These are phyloP conservation scores for Fusarium albidum DNA, from an alignment of 2,329 filamentous ascomycete species.

Conservation along the genomic window DNA sequence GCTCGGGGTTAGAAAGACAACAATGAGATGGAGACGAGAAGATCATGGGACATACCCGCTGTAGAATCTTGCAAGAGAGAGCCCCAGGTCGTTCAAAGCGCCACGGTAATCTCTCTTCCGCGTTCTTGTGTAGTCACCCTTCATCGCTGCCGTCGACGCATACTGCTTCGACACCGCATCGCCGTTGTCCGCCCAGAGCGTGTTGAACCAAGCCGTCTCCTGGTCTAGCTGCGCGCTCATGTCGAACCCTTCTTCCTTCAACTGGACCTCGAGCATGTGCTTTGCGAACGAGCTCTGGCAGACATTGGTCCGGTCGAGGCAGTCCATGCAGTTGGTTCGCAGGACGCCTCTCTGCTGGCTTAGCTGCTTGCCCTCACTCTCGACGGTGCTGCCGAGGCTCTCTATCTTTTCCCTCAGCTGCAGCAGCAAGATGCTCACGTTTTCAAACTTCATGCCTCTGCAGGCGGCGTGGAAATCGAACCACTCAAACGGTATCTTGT, in stretches of 20 bases:
- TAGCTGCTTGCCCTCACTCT: slow-evolving; percentile 53
- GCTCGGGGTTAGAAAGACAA: slow-evolving; percentile 39
- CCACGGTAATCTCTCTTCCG: slow-evolving; percentile 90
- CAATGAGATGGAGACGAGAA: background rate
- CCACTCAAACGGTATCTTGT: slow-evolving; percentile 76
- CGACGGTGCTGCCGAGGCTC: slow-evolving; percentile 74
- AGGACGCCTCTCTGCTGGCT: slow-evolving; percentile 75
- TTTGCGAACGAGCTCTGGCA: slow-evolving; percentile 92
- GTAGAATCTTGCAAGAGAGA: slow-evolving; percentile 82
- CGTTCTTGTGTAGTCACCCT: slow-evolving; percentile 95
- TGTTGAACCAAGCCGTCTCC: slow-evolving; percentile 92
- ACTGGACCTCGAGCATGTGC: slow-evolving; percentile 80
- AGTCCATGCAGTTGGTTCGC: slow-evolving; percentile 99
- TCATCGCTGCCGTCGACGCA: slow-evolving; percentile 92
- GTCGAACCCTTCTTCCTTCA: slow-evolving; percentile 78
- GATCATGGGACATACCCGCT: slow-evolving; percentile 62
- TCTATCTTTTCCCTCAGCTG: slow-evolving; percentile 73
- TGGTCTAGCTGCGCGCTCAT: slow-evolving; percentile 80
- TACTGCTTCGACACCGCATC: slow-evolving; percentile 97
- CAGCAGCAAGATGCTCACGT: slow-evolving; percentile 82
- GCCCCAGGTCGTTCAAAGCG: slow-evolving; percentile 87
- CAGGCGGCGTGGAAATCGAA: slow-evolving; percentile 96
- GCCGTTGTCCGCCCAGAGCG: slow-evolving; percentile 95
- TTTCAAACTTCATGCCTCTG: slow-evolving; percentile 97
- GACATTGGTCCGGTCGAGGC: slow-evolving; percentile 93